These are phyloP conservation scores for Ustulina deusta DNA, from an alignment of 2,329 filamentous ascomycete genomes.

Conservation along the genomic window DNA sequence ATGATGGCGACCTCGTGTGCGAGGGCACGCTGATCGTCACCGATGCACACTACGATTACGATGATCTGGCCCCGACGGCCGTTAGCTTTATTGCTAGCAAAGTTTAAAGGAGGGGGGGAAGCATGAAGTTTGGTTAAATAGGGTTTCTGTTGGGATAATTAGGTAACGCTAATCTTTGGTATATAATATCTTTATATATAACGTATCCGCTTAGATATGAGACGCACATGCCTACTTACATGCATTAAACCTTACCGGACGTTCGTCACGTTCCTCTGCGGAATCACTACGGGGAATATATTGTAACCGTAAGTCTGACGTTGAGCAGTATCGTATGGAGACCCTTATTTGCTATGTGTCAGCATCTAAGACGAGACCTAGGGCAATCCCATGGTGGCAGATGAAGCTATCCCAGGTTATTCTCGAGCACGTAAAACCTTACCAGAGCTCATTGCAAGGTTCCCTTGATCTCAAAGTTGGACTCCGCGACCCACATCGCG, in stretches of 20 bases:
- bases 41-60: slow-evolving; percentile 57
- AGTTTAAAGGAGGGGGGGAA: slow-evolving; percentile 10
- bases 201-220: not conserved
- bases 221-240: not conserved
- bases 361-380: not conserved
- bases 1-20: slow-evolving; percentile 64
- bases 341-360: not conserved
- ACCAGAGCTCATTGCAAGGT: slow-evolving; percentile 12
- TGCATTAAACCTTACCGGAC: too few species aligned
- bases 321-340: not conserved
- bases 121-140: slow-evolving; percentile 12
- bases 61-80: slow-evolving; percentile 33
- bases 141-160: not conserved
- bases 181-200: slow-evolving; percentile 19
- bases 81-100: slow-evolving; percentile 38
- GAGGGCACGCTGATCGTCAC: slow-evolving; percentile 57
- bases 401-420: too few species aligned
- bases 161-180: not conserved
- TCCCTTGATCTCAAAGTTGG: slow-evolving; percentile 22
- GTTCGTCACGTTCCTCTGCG: too few species aligned
- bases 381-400: not conserved
- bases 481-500: slow-evolving; percentile 17
- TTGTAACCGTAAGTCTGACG: not conserved
- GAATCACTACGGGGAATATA: not conserved
- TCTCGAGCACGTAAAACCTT: not conserved